Evolutionary conservation across 2,329 filamentous ascomycete species (phyloP), one percentile per base, ranked within the genome.

Genomic region (Phialophora verrucosa): DNA sequence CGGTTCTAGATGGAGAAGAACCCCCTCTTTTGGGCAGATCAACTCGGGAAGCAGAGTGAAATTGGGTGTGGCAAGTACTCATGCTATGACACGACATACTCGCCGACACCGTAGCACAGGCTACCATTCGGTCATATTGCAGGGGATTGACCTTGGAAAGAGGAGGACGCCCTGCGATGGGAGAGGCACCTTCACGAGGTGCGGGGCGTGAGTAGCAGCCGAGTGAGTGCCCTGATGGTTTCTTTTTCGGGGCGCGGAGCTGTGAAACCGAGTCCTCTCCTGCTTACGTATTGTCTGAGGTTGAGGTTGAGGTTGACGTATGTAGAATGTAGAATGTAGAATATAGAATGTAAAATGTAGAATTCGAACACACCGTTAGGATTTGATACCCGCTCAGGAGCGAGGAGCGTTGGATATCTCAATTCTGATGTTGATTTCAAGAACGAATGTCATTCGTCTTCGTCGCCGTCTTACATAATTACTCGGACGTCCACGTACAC

Each of bases 151-250:
- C 32, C 49, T 61, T 38, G 49, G 59, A 61, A 61, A 61, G 59
- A 61, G 59, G 59, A 61, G 59, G 59, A 54, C 25, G 59, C 59
- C 47, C 49, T 38, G 59, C 59, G 29, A 53, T 42, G 25, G 25
- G 59, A 42, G 59, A 54, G 59, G 59, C 59, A 61, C 59, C 47
- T 61, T 61, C 49, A 27, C 59, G 59, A 20, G 47, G 59, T 61
- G 59, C 59, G 51, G 59, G 59, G 59, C 20, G 59, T 61, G 31
- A 61, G 59, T 61, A 61, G 25, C 59, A 54, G 59, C 38, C 3
- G 27, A 27, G 17, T 0, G 38, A 44, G 38, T 7, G 38, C 38
- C 38, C 38, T 42, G 35, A 38, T 32, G 27, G 1, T 35, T 35
- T 11, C 7, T 35, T 35, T 6, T 17, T 17, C 2, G 12, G 38